Evolutionary conservation across 1,139 yeast species (phyloP), one percentile per base, ranked within the genome.

Genomic region (Pichia cactophila): DNA sequence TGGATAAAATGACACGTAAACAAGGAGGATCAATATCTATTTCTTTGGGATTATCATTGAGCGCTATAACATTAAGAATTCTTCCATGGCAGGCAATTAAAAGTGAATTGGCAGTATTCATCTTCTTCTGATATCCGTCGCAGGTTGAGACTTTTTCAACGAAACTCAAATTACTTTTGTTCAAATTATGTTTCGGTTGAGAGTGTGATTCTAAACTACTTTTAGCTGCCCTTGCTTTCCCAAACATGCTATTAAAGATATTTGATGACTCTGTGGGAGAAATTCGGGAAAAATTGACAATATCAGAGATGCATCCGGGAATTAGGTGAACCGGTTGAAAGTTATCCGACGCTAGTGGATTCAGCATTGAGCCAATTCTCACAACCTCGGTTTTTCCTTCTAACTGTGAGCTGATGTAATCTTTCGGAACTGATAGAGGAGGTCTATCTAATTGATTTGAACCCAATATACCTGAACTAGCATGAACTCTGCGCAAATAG

Each of bases 301-400:
- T 43, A 8, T 7, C n/a, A 3, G 52, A 63, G 33, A 75, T 55
- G 56, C 83, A 78, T 0, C 84, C 82, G 0, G 83, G 83, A 42
- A 74, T 78, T 50, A 77, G 62, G 56, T 73, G 78, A 23, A 78
- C 79, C 44, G 69, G 66, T 50, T 71, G 70, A 58, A 73, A 78
- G 1, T 79, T 77, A 58, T 79, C 85, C 11, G 78, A 75, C 42
- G 64, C 56, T 52, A 80, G 64, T 0, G 83, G 79, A 53, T 77
- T 78, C 31, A 78, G 69, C 46, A 72, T 71, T 42, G 83, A 80
- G 0, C 82, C 84, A 33, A 79, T 70, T 43, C 79, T 81, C 56
- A 77, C 58, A 23, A 73, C 71, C 12, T 67, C 70, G 0, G 63
- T 54, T 42, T 62, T 63, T 3, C 61, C 64, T 41, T 78, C 79